Percentiles rank a stretch among this genome's conserved stretches.
phyloP scores from a whole-genome alignment of 2,329 filamentous ascomycete species.

The Pezicula carpinea region DNA sequence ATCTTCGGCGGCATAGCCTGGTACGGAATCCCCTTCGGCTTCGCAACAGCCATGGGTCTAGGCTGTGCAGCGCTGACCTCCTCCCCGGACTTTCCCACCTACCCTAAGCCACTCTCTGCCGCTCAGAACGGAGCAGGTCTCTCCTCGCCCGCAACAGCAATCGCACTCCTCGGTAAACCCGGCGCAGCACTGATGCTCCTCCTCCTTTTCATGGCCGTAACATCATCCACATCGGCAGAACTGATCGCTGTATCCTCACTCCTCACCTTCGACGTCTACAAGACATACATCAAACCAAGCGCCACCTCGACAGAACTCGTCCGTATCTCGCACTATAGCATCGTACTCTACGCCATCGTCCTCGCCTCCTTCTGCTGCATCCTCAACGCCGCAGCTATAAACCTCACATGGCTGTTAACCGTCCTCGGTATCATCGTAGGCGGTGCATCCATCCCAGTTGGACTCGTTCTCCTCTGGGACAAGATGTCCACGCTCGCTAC shows the following conservation, averaged over 20 bases:
- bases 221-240: conserved; percentile 37
- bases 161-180: conserved; percentile 32
- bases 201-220: conserved; percentile 44
- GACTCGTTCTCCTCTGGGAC: conserved; percentile 33
- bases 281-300: conserved; percentile 31
- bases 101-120: conserved; percentile 25
- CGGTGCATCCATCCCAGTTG: conserved; percentile 33
- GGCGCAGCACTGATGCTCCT: conserved; percentile 33
- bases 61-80: conserved; percentile 29
- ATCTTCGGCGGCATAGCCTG: conserved; percentile 36
- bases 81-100: conserved; percentile 26
- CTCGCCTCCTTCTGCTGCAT: conserved; percentile 31
- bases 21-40: conserved; percentile 34
- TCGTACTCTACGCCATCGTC: conserved; percentile 29
- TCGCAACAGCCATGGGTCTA: conserved; percentile 32
- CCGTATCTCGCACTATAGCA: conserved; percentile 29
- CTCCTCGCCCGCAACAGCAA: conserved; percentile 27
- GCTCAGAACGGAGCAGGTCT: conserved; percentile 30
- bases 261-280: conserved; percentile 36
- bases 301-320: conserved; percentile 29
- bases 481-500: conserved; percentile 34
- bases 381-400: conserved; percentile 32
- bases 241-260: conserved; percentile 37
- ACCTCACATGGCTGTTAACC: conserved; percentile 36
- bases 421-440: conserved; percentile 36